Evolutionary conservation across 2,329 filamentous ascomycete species (phyloP), one percentile per base, ranked within the genome.

Genomic region (Myriangium duriaei): DNA sequence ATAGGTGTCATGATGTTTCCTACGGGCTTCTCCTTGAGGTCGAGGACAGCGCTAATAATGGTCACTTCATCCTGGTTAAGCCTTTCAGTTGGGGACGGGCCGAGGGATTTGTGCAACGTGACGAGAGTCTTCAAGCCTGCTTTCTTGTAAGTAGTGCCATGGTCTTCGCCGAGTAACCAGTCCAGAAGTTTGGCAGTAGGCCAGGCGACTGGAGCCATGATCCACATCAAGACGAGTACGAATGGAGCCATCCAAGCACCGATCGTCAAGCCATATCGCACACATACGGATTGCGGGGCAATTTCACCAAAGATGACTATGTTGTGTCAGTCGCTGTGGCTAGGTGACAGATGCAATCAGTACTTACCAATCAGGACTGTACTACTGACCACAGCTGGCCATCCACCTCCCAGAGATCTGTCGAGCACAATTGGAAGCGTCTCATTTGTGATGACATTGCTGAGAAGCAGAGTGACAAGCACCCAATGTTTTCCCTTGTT

Each of bases 1-100:
- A 98, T 96, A 1, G 91, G 91, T 0, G 92, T 98, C 91, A 98
- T 98, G 55, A 98, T 94, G 53, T 76, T 81, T 31, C 84, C 85
- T 5, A 98, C 87, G 0, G 88, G 71, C 64, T 98, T 98, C 49
- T 91, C 87, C 64, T 96, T 98, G 47, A 98, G 68, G 55, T 98
- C 91, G 41, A 98, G 66, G 11, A 96, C 91, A 26, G 91, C 88
- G 48, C 84, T 94, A 60, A 98, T 98, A 57, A 98, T 98, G 43
- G 91, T 96, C 47, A 98, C 91, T 60, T 98, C 91, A 54, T 98
- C 91, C 49, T 94, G 81, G 59, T 95, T 96, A 38, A 98, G 67
- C 41, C 91, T 80, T 54, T 98, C 86, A 28, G 72, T 72, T 9
- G 81, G 81, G 18, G 81, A 80, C 32, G 84, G 78, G 17, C 91